Conservation (phyloP, 2,329 filamentous ascomycete genomes). For the Passalora sequoiae region DNA sequence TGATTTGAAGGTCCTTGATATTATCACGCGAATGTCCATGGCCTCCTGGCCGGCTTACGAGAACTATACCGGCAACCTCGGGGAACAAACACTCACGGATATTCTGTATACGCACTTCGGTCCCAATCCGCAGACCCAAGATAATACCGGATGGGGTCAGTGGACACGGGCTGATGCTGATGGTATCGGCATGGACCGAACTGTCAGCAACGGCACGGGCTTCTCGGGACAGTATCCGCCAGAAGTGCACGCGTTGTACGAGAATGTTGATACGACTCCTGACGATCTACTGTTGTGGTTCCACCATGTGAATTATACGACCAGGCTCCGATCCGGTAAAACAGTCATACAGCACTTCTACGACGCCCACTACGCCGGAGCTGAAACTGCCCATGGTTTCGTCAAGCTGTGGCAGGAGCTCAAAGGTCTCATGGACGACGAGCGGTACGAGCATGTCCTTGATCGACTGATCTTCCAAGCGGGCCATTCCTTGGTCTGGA, state of each 20-base stretch:
- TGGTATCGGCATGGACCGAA: constrained; percentile 66
- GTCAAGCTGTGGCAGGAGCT: constrained; percentile 51
- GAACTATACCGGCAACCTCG: constrained; percentile 65
- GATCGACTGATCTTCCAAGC: constrained; percentile 61
- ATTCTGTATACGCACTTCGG: constrained; percentile 64
- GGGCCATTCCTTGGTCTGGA: constrained; percentile 65
- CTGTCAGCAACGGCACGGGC: constrained; percentile 61
- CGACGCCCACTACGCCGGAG: constrained; percentile 57
- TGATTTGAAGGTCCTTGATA: constrained; percentile 51
- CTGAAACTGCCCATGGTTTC: constrained; percentile 58
- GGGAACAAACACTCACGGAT: constrained; percentile 64
- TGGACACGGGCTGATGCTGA: constrained; percentile 62
- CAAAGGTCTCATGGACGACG: constrained; percentile 52
- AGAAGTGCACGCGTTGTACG: constrained; percentile 55
- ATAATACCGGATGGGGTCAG: constrained; percentile 65
- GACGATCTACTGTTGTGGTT: constrained; percentile 68
- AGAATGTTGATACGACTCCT: constrained; percentile 58
- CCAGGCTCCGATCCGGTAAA: constrained; percentile 56
- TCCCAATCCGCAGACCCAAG: constrained; percentile 61
- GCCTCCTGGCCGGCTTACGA: constrained; percentile 67
- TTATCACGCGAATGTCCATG: constrained; percentile 60
- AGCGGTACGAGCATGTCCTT: constrained; percentile 55
- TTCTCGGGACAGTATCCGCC: constrained; percentile 61
- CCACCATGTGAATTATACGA: constrained; percentile 66
- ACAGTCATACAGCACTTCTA: constrained; percentile 66